These are phyloP conservation scores for Guyanaporus albipodus DNA, from an alignment of 768 basidiomycete genomes.

Conservation along the genomic window DNA sequence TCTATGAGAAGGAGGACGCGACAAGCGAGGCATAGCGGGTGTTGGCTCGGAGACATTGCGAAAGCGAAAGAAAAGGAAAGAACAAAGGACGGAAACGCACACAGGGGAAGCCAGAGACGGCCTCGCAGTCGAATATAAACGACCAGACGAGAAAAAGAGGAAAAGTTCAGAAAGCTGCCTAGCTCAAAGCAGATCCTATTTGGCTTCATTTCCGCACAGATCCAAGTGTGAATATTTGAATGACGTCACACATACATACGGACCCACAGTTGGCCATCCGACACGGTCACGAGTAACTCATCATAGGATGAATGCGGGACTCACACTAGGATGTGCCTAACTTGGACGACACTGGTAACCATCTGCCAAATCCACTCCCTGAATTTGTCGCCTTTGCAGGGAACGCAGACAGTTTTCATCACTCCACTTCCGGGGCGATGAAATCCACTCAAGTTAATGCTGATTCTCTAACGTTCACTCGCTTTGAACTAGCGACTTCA, in stretches of 20 bases:
- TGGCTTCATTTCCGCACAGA: constrained; percentile 7
- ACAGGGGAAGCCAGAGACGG: not conserved
- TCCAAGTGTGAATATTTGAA: too few species aligned
- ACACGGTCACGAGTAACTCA: too few species aligned
- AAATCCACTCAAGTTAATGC: too few species aligned
- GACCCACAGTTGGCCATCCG: too few species aligned
- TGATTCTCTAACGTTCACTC: too few species aligned
- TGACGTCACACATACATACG: constrained; percentile 27
- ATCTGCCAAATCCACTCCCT: not conserved
- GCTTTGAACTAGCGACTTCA: too few species aligned
- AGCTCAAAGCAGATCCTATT: not conserved
- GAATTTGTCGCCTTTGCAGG: not conserved
- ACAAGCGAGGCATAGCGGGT: constrained; percentile 15
- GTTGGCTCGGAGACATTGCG: constrained; percentile 23
- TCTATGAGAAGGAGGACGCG: constrained; percentile 60
- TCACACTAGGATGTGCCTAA: too few species aligned
- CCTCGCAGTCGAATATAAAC: constrained; percentile 17
- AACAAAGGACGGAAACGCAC: not conserved
- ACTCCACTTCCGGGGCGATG: not conserved
- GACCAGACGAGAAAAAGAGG: constrained; percentile 1
- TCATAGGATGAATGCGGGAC: too few species aligned
- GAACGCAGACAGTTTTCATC: not conserved
- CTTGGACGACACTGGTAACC: too few species aligned
- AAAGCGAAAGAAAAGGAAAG: not conserved
- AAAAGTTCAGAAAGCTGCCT: not conserved